phyloP scores from a whole-genome alignment of 2,329 filamentous ascomycete genomes.

The Pseudofabraea citricarpa region DNA sequence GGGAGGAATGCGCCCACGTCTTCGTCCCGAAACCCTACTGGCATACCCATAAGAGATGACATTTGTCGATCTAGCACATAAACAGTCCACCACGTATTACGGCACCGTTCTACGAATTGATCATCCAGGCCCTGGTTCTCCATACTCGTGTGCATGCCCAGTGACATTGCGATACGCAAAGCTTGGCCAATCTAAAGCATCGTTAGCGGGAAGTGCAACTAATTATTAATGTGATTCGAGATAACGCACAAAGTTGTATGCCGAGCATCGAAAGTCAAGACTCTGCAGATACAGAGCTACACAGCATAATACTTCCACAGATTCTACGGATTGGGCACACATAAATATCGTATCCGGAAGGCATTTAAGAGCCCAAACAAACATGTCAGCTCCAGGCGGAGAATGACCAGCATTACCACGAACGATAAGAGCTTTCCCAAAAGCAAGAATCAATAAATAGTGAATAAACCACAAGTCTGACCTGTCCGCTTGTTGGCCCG shows the following conservation, averaged over 20 bases:
- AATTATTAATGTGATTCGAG: background rate
- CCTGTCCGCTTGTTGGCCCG: conserved; percentile 20
- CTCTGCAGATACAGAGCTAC: conserved; percentile 48
- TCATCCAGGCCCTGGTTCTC: conserved; percentile 35
- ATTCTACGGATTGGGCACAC: conserved; percentile 36
- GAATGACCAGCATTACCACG: conserved; percentile 29
- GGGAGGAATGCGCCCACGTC: conserved; percentile 44
- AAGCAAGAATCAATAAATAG: conserved; percentile 47
- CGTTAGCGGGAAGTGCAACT: background rate
- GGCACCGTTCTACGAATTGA: conserved; percentile 37
- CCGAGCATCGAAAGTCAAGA: conserved; percentile 40
- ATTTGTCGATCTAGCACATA: conserved; percentile 49
- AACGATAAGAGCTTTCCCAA: conserved; percentile 48
- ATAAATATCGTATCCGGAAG: conserved; percentile 37
- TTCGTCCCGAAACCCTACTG: conserved; percentile 43
- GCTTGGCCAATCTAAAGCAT: conserved; percentile 42
- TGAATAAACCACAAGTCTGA: conserved; percentile 46
- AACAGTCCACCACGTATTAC: conserved; percentile 49
- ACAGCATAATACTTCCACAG: conserved; percentile 46
- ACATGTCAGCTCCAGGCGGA: conserved; percentile 43
- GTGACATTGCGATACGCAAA: conserved; percentile 41
- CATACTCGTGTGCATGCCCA: conserved; percentile 51
- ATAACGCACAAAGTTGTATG: conserved; percentile 38
- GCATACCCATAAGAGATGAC: conserved; percentile 47
- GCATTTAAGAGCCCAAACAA: conserved; percentile 38